Evolutionary conservation across 2,329 filamentous ascomycete species (phyloP).

Genomic region (Pseudogymnoascus sp.): DNA sequence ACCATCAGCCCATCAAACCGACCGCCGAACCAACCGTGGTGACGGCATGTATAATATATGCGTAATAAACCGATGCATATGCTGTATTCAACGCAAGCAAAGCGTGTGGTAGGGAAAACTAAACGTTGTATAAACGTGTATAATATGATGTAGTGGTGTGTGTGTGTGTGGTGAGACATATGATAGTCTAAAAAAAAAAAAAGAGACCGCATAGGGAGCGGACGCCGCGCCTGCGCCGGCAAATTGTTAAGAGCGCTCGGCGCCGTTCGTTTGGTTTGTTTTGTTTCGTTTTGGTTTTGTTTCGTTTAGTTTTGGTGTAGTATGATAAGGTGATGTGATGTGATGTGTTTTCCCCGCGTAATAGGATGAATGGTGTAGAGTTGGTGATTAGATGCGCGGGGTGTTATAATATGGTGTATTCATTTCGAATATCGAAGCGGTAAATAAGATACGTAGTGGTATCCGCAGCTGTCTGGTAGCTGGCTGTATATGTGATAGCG

Average conservation of each 20-base stretch:
- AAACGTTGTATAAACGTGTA: too few species aligned
- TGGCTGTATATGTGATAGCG: background rate
- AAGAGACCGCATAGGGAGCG: background rate
- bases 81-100: too few species aligned
- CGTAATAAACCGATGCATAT: too few species aligned
- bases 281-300: background rate
- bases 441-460: background rate
- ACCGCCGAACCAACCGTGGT: too few species aligned
- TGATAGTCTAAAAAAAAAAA: background rate
- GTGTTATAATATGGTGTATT: background rate
- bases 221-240: background rate
- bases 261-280: background rate
- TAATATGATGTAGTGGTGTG: background rate
- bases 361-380: too few species aligned
- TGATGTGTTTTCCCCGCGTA: background rate
- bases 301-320: background rate
- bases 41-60: too few species aligned
- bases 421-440: background rate
- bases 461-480: background rate
- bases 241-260: background rate
- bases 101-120: too few species aligned
- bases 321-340: background rate
- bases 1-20: too few species aligned
- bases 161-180: background rate
- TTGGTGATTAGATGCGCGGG: background rate